phyloP scores from a whole-genome alignment of 345 rosid species.

The Eucalyptus tenuipes region DNA sequence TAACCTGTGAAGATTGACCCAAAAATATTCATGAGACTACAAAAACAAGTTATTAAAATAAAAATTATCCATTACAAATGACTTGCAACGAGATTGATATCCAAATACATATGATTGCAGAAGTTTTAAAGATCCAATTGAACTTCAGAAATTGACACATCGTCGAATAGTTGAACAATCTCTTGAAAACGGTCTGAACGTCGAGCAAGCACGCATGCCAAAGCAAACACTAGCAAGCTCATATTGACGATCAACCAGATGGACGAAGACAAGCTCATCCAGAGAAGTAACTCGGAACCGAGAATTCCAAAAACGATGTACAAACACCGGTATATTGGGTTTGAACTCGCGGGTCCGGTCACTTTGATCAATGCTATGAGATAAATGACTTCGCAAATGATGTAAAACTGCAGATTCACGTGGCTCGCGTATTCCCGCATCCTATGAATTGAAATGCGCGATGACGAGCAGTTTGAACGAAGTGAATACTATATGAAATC shows the following conservation, averaged over 20 bases:
- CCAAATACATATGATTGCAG: not conserved
- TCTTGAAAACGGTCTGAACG: accelerated
- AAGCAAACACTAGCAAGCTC: not conserved
- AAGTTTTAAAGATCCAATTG: not conserved
- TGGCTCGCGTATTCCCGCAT: accelerated
- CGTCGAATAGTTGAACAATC: not conserved
- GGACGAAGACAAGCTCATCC: accelerated
- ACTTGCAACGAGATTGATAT: not conserved
- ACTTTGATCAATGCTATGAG: not conserved
- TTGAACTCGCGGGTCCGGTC: accelerated
- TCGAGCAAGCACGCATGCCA: not conserved
- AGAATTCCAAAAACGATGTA: not conserved
- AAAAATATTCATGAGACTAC: not conserved
- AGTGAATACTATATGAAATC: not conserved
- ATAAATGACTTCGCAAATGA: not conserved
- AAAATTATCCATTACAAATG: not conserved
- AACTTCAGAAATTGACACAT: not conserved
- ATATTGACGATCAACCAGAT: not conserved
- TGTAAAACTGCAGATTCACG: accelerated
- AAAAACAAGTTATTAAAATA: not conserved
- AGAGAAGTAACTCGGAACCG: not conserved
- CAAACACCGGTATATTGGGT: not conserved
- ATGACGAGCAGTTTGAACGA: not conserved
- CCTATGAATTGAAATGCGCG: accelerated
- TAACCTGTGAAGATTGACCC: not conserved